These are phyloP conservation scores for Podospora pseudopauciseta DNA, from an alignment of 495 filamentous ascomycete genomes.

Conservation along the genomic window DNA sequence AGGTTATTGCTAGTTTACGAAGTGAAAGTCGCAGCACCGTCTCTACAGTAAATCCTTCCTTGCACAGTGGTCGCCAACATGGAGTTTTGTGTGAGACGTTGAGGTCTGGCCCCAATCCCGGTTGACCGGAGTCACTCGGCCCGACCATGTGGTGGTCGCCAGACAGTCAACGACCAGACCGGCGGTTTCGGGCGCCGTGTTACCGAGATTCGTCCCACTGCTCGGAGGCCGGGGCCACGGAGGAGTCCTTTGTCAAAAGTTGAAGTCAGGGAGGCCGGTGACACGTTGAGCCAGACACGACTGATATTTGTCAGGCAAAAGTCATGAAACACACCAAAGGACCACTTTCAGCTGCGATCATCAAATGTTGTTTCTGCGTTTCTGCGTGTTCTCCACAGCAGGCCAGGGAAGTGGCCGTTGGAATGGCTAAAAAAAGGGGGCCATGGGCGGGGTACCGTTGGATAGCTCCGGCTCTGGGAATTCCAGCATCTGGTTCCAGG, in stretches of 20 bases:
- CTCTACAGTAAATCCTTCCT: too few species aligned
- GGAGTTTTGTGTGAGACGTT: too few species aligned
- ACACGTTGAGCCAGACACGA: not conserved
- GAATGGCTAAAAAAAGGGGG: conserved; percentile 3
- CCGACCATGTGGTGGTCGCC: not conserved
- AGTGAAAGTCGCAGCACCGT: too few species aligned
- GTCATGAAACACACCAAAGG: conserved; percentile 1
- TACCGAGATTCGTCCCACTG: not conserved
- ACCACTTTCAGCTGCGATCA: not conserved
- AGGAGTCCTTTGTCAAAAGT: not conserved
- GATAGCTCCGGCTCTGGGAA: not conserved
- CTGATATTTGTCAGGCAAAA: not conserved
- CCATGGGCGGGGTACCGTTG: not conserved
- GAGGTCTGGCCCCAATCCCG: not conserved
- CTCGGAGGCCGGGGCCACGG: not conserved
- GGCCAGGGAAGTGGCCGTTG: not conserved
- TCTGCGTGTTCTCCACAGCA: not conserved
- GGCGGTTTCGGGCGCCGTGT: not conserved
- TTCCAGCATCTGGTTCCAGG: not conserved
- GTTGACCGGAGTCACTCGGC: not conserved
- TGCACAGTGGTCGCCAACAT: too few species aligned
- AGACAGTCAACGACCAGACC: not conserved
- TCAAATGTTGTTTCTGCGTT: not conserved
- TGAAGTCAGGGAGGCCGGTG: not conserved
- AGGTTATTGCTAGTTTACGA: too few species aligned